phyloP scores from a whole-genome alignment of 331 rosid genomes.

The Malus hybrid region DNA sequence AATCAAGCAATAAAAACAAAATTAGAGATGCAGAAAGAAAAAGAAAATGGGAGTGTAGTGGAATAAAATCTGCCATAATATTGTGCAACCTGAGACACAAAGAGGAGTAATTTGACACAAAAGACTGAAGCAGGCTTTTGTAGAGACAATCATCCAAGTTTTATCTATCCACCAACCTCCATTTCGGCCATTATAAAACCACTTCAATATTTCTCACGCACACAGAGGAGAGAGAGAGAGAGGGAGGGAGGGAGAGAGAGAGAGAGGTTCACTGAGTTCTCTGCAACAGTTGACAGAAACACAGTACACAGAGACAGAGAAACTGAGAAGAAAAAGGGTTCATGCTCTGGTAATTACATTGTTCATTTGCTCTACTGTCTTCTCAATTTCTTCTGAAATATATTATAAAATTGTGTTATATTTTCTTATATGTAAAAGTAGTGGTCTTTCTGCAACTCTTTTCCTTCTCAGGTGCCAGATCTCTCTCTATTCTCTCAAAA shows the following conservation, averaged over 20 bases:
- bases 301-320: neutral
- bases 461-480: conserved; percentile 20
- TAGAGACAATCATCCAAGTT: neutral
- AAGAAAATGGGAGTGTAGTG: too few relatives aligned
- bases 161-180: neutral
- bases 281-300: neutral
- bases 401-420: too few relatives aligned
- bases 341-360: neutral
- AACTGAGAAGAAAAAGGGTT: neutral
- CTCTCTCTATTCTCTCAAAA: conserved; percentile 13
- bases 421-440: too few relatives aligned
- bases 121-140: neutral
- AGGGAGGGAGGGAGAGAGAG: too few relatives aligned
- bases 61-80: too few relatives aligned
- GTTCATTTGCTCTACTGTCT: neutral
- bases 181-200: conserved; percentile 10
- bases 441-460: too few relatives aligned
- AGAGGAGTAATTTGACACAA: neutral
- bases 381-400: neutral
- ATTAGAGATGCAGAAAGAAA: too few relatives aligned
- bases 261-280: neutral
- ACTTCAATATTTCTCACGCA: neutral
- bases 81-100: neutral
- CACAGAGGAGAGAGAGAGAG: neutral
- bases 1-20: too few relatives aligned